These are phyloP conservation scores for Microdochium trichocladiopsis DNA, from an alignment of 2,329 filamentous ascomycete genomes.

Conservation along the genomic window DNA sequence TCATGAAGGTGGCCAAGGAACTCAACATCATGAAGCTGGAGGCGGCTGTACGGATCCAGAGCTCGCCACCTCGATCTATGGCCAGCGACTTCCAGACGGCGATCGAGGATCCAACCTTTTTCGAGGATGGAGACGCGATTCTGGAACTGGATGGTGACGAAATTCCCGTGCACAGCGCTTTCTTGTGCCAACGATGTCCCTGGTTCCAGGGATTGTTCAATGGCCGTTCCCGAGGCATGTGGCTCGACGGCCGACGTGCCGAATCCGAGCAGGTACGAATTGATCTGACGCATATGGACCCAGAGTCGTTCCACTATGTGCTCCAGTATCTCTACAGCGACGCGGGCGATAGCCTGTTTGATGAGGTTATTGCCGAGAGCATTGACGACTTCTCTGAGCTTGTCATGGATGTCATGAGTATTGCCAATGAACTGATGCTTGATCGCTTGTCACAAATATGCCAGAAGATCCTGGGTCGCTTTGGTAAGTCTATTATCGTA, in stretches of 20 bases:
- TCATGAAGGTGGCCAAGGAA: conserved; percentile 77
- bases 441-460: conserved; percentile 86
- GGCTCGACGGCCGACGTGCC: conserved; percentile 67
- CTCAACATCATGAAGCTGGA: conserved; percentile 69
- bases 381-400: conserved; percentile 82
- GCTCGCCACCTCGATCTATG: conserved; percentile 54
- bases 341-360: conserved; percentile 71
- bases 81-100: conserved; percentile 65
- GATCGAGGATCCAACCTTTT: conserved; percentile 61
- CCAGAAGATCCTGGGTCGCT: conserved; percentile 74
- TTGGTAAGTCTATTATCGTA: conserved; percentile 28
- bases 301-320: conserved; percentile 69
- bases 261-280: conserved; percentile 50
- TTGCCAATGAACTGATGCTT: conserved; percentile 92
- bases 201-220: conserved; percentile 90
- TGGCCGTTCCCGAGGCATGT: conserved; percentile 78
- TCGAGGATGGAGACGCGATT: conserved; percentile 71
- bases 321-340: conserved; percentile 80
- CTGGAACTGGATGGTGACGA: conserved; percentile 73
- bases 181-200: conserved; percentile 78
- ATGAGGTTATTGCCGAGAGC: conserved; percentile 61
- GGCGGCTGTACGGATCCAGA: conserved; percentile 69
- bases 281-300: conserved; percentile 75
- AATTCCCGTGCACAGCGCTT: conserved; percentile 65
- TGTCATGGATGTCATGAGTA: conserved; percentile 83